These are phyloP conservation scores for Epichloe gansuensis DNA, from an alignment of 2,329 filamentous ascomycete genomes.

Conservation along the genomic window DNA sequence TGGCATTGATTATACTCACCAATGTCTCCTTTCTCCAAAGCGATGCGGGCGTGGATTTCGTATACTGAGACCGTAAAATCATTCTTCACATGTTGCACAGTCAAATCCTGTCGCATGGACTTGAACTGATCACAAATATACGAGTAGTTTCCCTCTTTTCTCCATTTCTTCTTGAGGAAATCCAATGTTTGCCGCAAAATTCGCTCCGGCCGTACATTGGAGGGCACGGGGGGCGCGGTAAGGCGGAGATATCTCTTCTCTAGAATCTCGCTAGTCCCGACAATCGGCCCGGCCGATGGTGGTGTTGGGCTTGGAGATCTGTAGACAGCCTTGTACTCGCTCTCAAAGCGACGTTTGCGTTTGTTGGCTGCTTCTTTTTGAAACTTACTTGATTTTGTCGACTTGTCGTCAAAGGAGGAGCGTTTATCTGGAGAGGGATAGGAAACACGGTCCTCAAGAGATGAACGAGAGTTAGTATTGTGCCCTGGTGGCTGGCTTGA, in stretches of 20 bases:
- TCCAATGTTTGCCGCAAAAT: slow-evolving; percentile 77
- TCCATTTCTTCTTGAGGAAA: slow-evolving; percentile 88
- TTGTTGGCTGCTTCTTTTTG: slow-evolving; percentile 73
- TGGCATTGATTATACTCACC: slow-evolving; percentile 99
- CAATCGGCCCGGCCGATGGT: slow-evolving; percentile 55
- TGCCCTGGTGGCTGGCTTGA: slow-evolving; percentile 57
- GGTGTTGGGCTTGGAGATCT: slow-evolving; percentile 44
- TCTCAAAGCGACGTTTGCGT: slow-evolving; percentile 77
- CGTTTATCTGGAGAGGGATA: slow-evolving; percentile 36
- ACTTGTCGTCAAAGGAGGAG: slow-evolving; percentile 31
- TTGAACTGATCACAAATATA: slow-evolving; percentile 99
- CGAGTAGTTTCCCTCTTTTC: slow-evolving; percentile 80
- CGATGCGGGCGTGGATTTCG: slow-evolving; percentile 94
- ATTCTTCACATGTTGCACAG: slow-evolving; percentile 92
- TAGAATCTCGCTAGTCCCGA: slow-evolving; percentile 70
- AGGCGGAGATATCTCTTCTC: slow-evolving; percentile 94
- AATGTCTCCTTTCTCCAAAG: slow-evolving; percentile 93
- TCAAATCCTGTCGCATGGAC: slow-evolving; percentile 92
- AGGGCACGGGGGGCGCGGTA: slow-evolving; percentile 71
- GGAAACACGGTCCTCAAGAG: slow-evolving; percentile 65
- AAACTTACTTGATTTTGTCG: slow-evolving; percentile 67
- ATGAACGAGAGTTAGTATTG: slow-evolving; percentile 45
- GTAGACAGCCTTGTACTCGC: slow-evolving; percentile 43
- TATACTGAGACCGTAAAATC: slow-evolving; percentile 95
- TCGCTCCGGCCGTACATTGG: slow-evolving; percentile 71